Evolutionary conservation across 352 stramenopile species (phyloP).

Genomic region (Pythium oligandrum): DNA sequence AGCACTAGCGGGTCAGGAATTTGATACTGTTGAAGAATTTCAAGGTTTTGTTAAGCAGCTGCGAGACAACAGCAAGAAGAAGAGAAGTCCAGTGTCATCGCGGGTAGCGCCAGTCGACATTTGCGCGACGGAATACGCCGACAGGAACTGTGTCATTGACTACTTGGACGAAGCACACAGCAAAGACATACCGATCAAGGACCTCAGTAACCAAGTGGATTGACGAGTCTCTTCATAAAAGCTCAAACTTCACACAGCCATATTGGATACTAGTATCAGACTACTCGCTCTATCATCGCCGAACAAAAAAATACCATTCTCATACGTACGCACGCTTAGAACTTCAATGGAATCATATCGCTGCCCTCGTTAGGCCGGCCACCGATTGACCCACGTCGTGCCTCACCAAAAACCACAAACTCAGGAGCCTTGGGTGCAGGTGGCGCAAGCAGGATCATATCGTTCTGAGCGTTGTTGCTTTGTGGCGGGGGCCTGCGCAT

Average conservation of each 20-base stretch:
- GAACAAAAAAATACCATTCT: too few species aligned
- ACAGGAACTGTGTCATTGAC: too few species aligned
- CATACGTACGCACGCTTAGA: conserved; percentile 11
- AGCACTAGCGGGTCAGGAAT: conserved; percentile 39
- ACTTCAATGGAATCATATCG: conserved; percentile 57
- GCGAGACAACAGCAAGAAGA: conserved; percentile 11
- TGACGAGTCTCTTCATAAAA: too few species aligned
- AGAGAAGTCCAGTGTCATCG: too few species aligned
- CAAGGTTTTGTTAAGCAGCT: conserved; percentile 44
- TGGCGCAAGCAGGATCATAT: conserved; percentile 27
- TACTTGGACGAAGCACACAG: too few species aligned
- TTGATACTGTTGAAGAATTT: conserved; percentile 44
- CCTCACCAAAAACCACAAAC: conserved; percentile 46
- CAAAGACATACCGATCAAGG: too few species aligned
- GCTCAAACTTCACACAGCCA: too few species aligned
- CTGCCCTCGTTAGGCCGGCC: conserved; percentile 21
- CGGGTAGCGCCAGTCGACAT: too few species aligned
- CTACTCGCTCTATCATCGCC: too few species aligned
- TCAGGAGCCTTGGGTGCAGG: conserved; percentile 13
- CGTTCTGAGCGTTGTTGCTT: conserved; percentile 7
- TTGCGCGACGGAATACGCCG: too few species aligned
- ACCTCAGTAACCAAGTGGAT: too few species aligned
- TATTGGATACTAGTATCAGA: too few species aligned
- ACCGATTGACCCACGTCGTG: conserved; percentile 25
- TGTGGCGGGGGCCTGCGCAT: background rate